Base-by-base conservation (phyloP, 2,329 filamentous ascomycete species). In the Arachnopeziza araneosa region DNA sequence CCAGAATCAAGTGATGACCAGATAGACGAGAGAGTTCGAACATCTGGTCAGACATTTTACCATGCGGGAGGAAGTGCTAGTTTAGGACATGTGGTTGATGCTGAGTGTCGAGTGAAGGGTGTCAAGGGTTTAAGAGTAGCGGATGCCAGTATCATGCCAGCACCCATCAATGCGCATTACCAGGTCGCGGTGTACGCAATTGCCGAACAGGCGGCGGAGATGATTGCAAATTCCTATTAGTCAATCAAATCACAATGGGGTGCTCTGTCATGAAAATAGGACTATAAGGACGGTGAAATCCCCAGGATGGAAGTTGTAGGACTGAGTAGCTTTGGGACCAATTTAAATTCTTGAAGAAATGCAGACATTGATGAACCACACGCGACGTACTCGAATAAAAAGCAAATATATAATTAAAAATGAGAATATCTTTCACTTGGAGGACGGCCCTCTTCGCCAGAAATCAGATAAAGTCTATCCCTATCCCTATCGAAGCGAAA, bases 141-240 rank as follows among this genome's bases (percentile, higher is more conserved):
- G 24, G 50, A 52, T 52, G 50, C 50, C 7, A 52, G 50, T 52
- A 24, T 52, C 50, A 52, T 52, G 3, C 62, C 62, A 6, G 59
- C 60, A 54, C 52, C 60, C 7, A 54, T 55, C 2, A 52, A 52
- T 23, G 53, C 54, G 17, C 60, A 64, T 53, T 57, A 61, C 12
- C 54, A 60, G 50, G 51, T 55, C 17, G 60, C 62, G 17, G n/a
- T 64, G 14, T 64, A 64, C 53, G 62, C 56, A 1, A 50, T 62
- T 52, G 62, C 60, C 0, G 62, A 64, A 54, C 62, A 64, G 60
- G 36, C 36, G 17, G 36, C 36, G 36, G 36, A 44, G 36, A 44
- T 44, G 36, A 44, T 44, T 44, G 36, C 6, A 44, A 44, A 44
- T 2, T 3, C 6, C 17, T 44, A 44, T 44, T 44, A 44, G 36